These are phyloP conservation scores for Aphanoascus verrucosus DNA, from an alignment of 2,329 filamentous ascomycete genomes.

Conservation along the genomic window DNA sequence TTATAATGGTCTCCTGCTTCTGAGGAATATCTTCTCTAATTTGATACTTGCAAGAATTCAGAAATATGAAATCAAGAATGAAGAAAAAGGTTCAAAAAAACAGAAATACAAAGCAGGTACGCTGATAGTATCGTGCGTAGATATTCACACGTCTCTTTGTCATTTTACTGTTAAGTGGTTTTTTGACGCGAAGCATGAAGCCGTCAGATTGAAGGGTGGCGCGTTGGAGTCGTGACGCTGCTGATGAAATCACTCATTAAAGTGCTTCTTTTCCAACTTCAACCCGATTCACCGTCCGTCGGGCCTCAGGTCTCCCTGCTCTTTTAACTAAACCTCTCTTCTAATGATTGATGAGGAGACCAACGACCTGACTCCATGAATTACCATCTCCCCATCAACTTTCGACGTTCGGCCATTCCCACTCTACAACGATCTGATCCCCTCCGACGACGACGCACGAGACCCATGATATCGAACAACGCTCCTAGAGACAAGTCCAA, in stretches of 20 bases:
- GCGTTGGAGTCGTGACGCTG: not conserved
- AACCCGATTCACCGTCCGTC: not conserved
- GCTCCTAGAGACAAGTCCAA: constrained; percentile 16
- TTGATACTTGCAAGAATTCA: not conserved
- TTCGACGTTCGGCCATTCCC: not conserved
- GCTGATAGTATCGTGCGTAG: not conserved
- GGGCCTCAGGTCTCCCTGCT: not conserved
- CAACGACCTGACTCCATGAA: not conserved
- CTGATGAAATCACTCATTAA: constrained; percentile 1
- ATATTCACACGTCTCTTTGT: no score
- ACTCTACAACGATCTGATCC: not conserved
- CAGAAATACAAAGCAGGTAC: not conserved
- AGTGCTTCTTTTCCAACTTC: not conserved
- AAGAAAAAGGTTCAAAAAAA: not conserved
- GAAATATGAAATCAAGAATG: not conserved
- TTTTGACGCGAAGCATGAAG: not conserved
- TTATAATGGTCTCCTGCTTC: no score
- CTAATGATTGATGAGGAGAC: not conserved
- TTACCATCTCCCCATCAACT: not conserved
- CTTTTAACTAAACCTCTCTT: not conserved
- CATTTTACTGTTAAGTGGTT: not conserved
- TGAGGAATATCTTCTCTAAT: not conserved
- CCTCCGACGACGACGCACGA: not conserved
- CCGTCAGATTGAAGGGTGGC: not conserved
- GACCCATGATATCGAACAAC: not conserved